Percentiles rank a stretch among this genome's conserved stretches.
These are phyloP conservation scores for Paraphoma chrysanthemicola DNA, from an alignment of 2,329 filamentous ascomycete species.

Conservation along the genomic window DNA sequence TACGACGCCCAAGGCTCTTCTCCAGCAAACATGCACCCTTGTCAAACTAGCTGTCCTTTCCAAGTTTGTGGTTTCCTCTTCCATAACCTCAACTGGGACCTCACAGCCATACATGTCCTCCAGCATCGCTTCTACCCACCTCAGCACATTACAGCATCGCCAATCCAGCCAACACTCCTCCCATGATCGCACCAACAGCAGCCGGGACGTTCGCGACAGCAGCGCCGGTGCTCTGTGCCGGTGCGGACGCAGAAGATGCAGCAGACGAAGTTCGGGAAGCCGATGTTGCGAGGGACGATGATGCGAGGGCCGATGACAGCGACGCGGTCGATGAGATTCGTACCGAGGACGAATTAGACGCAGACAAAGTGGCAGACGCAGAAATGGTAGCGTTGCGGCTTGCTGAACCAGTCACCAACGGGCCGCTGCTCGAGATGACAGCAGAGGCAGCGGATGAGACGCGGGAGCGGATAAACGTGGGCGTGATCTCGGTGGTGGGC, in stretches of 20 bases:
- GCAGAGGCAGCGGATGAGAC: constrained; percentile 6
- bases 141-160: constrained; percentile 14
- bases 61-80: too few species aligned
- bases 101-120: background rate
- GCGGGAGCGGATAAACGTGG: constrained; percentile 9
- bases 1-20: too few species aligned
- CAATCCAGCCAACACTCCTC: constrained; percentile 29
- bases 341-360: constrained; percentile 4
- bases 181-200: constrained; percentile 24
- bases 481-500: constrained; percentile 8
- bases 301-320: background rate
- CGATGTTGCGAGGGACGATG: constrained; percentile 8
- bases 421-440: constrained; percentile 5
- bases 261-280: constrained; percentile 9
- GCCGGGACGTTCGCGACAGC: constrained; percentile 20
- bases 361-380: background rate
- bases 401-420: background rate
- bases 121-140: background rate
- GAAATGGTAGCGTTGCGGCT: constrained; percentile 2
- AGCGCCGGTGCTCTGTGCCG: constrained; percentile 24
- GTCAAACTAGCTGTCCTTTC: too few species aligned
- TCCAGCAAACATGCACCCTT: too few species aligned
- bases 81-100: background rate
- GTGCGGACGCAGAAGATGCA: constrained; percentile 15
- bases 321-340: constrained; percentile 14